These are phyloP conservation scores for Leptographium radiaticola DNA, from an alignment of 2,329 filamentous ascomycete species.

Conservation along the genomic window DNA sequence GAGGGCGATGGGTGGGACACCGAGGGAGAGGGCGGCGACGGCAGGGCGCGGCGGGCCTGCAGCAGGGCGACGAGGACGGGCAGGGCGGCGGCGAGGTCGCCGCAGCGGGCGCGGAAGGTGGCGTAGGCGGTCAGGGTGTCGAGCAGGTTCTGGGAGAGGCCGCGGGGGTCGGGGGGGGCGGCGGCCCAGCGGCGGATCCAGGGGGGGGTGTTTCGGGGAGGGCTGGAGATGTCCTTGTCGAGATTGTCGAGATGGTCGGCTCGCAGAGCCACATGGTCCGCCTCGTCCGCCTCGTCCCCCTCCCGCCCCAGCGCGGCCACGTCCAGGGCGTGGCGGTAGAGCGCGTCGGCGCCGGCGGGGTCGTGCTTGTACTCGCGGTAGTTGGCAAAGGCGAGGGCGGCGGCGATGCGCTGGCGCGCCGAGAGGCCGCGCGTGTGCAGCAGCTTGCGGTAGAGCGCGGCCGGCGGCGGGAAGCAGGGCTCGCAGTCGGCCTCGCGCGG, in stretches of 20 bases:
- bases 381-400: slow-evolving; percentile 69
- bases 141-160: slow-evolving; percentile 60
- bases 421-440: slow-evolving; percentile 70
- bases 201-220: neutral
- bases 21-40: no score
- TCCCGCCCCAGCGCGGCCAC: slow-evolving; percentile 7
- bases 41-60: slow-evolving; percentile 56
- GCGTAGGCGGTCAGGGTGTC: slow-evolving; percentile 64
- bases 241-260: neutral
- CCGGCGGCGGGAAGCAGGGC: slow-evolving; percentile 54
- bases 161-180: slow-evolving; percentile 43
- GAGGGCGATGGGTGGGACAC: slow-evolving; percentile 2
- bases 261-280: neutral
- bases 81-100: slow-evolving; percentile 55
- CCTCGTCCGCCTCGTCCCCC: neutral
- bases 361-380: slow-evolving; percentile 68
- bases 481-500: slow-evolving; percentile 67
- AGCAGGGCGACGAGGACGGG: slow-evolving; percentile 79
- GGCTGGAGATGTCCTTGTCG: no score
- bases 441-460: slow-evolving; percentile 70
- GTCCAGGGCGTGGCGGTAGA: slow-evolving; percentile 7
- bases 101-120: slow-evolving; percentile 59
- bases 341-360: slow-evolving; percentile 3
- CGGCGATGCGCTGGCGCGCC: slow-evolving; percentile 65
- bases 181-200: slow-evolving; percentile 9